Evolutionary conservation across 2,329 filamentous ascomycete genomes (phyloP), one percentile per base, ranked within the genome.

Genomic region (Acarospora socialis): DNA sequence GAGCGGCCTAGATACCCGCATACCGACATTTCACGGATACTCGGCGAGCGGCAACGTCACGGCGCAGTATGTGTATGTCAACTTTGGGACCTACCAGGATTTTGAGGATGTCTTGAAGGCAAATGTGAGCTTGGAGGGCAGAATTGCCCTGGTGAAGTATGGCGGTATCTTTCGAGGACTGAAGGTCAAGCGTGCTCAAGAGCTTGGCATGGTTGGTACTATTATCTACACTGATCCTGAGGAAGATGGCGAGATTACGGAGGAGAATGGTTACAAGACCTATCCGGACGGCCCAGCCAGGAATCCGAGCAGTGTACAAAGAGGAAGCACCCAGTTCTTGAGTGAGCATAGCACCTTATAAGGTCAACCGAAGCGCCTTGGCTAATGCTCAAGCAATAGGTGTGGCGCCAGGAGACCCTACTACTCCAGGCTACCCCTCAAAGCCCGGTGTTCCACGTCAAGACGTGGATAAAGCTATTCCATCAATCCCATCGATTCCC

Each of bases 1-100:
- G 0, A 83, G 75, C 12, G 68, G 73, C 14, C 61, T 83, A 27
- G 56, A 68, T 7, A 69, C 84, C 46, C 66, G 82, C 18, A 68
- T 95, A 15, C 84, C 87, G 1, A 87, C 79, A 0, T 95, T 95
- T 60, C 87, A 95, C 50, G 90, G 87, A 32, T 95, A 94, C 55
- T 92, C 83, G 3, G 84, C 84, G 4, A 86, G 67, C 38, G 87
- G 87, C 17, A 92, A 95, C 52, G 87, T 92, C 28, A 94, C 87
- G 0, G 83, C 73, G 3, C 70, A 73, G 9, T 90, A 81, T 43
- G 81, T 93, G 19, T 95, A 78, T 48, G 83, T 81, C 51, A 94
- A 94, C 55, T 92, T 90, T 48, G 87, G 86, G 32, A 90, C 81
- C 1, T 92, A 77, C 49, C 60, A 68, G 41, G 87, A 95, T 51